These are phyloP conservation scores for Amanita inopinata DNA, from an alignment of 768 basidiomycete genomes.

Conservation along the genomic window DNA sequence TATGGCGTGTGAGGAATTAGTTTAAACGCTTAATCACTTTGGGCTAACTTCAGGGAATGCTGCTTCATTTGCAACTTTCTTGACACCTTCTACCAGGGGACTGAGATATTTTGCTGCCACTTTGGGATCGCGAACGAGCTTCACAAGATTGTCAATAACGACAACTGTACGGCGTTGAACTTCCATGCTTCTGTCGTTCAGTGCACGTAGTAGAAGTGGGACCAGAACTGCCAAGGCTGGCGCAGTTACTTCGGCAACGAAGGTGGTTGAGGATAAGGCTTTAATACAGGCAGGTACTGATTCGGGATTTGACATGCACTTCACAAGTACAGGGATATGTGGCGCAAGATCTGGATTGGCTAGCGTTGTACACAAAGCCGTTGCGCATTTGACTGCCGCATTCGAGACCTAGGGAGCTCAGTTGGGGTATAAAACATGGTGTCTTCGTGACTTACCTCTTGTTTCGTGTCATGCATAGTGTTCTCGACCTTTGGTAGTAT, in stretches of 20 bases:
- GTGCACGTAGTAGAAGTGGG: conserved; percentile 79
- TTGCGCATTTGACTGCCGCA: conserved; percentile 84
- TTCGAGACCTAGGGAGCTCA: conserved; percentile 58
- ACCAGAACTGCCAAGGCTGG: conserved; percentile 96
- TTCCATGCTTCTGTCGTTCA: conserved; percentile 95
- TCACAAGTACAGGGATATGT: conserved; percentile 83
- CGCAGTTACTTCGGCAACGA: conserved; percentile 93
- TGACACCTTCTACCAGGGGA: conserved; percentile 80
- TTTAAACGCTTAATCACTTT: conserved; percentile 8
- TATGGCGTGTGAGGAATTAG: conserved; percentile 1
- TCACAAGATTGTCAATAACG: conserved; percentile 93
- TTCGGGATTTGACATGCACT: conserved; percentile 88
- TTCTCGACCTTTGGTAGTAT: conserved; percentile 80
- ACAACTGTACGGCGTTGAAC: conserved; percentile 91
- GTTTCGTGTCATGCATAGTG: conserved; percentile 95
- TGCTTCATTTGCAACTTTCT: conserved; percentile 81
- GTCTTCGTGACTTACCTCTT: conserved; percentile 74
- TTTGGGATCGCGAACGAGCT: conserved; percentile 86
- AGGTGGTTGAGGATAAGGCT: conserved; percentile 87
- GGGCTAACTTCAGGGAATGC: conserved; percentile 84
- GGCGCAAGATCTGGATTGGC: conserved; percentile 89
- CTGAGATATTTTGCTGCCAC: conserved; percentile 86
- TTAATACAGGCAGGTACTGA: conserved; percentile 91
- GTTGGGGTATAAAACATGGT: conserved; percentile 1
- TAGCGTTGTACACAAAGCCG: conserved; percentile 79